Conservation (phyloP, 2,329 filamentous ascomycete genomes). For the Cladosporium austrohemisphaericum region DNA sequence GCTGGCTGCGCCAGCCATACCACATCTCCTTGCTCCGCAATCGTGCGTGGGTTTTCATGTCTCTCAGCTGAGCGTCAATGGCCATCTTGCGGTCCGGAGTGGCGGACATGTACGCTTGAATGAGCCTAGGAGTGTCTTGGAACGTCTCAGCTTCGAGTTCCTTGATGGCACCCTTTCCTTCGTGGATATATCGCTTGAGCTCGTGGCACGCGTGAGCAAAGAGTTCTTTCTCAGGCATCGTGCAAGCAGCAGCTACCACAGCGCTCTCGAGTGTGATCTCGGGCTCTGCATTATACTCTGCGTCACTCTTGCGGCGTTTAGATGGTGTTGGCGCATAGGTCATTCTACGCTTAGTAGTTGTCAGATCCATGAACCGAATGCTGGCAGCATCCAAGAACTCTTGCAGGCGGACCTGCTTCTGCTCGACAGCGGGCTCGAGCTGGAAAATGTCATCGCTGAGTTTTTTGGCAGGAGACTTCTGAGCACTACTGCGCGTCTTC, state of each 20-base stretch:
- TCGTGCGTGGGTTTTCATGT: conserved; percentile 88
- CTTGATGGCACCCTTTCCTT: conserved; percentile 82
- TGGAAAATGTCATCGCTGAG: conserved; percentile 28
- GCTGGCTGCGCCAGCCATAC: conserved; percentile 95
- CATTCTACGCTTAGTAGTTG: conserved; percentile 88
- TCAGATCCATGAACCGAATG: conserved; percentile 97
- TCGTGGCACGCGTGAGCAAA: conserved; percentile 95
- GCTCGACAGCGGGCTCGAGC: conserved; percentile 17
- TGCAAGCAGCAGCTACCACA: conserved; percentile 85
- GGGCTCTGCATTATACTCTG: conserved; percentile 33
- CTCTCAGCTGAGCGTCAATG: conserved; percentile 97
- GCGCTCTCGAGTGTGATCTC: conserved; percentile 62
- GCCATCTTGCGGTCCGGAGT: conserved; percentile 75
- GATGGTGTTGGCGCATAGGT: conserved; percentile 60
- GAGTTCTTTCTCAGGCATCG: conserved; percentile 85
- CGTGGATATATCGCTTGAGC: conserved; percentile 92
- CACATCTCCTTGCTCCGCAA: conserved; percentile 92
- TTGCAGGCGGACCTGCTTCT: conserved; percentile 60
- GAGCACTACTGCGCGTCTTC: conserved; percentile 25
- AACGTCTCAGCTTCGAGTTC: conserved; percentile 87
- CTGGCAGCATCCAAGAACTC: conserved; percentile 94
- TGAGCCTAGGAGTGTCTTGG: conserved; percentile 84
- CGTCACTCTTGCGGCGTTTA: conserved; percentile 29
- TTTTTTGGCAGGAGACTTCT: conserved; percentile 25
- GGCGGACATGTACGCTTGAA: conserved; percentile 85